phyloP scores from a whole-genome alignment of 2,329 filamentous ascomycete genomes.

The Tolypocladium sp. region DNA sequence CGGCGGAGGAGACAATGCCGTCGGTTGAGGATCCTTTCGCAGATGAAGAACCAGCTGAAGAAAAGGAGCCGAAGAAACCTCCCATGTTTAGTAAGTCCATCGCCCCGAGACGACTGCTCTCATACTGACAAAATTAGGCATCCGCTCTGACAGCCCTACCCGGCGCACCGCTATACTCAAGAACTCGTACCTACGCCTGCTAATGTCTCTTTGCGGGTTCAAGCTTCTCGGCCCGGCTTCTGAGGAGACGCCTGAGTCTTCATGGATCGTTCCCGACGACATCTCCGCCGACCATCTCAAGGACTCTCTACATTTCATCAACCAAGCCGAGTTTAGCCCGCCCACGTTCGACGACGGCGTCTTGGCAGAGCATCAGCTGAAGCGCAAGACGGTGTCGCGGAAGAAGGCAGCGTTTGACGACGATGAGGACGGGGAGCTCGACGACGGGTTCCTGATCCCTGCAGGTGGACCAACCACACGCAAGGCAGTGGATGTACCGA shows the following conservation, averaged over 20 bases:
- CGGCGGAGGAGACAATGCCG: slow-evolving; percentile 53
- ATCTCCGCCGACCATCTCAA: slow-evolving; percentile 57
- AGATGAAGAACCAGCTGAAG: slow-evolving; percentile 18
- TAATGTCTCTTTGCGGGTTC: slow-evolving; percentile 70
- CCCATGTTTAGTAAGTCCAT: slow-evolving; percentile 24
- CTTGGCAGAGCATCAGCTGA: slow-evolving; percentile 69
- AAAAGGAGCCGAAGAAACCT: slow-evolving; percentile 17
- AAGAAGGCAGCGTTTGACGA: slow-evolving; percentile 60
- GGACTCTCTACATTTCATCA: slow-evolving; percentile 62
- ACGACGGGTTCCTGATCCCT: slow-evolving; percentile 57
- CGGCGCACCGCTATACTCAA: slow-evolving; percentile 74
- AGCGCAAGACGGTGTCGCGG: slow-evolving; percentile 52
- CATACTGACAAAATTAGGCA: slow-evolving; percentile 31
- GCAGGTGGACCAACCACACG: slow-evolving; percentile 54
- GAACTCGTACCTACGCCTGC: slow-evolving; percentile 75
- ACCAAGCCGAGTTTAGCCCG: slow-evolving; percentile 69
- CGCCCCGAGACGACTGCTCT: slow-evolving; percentile 1
- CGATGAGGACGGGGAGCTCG: slow-evolving; percentile 48
- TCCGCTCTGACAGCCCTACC: slow-evolving; percentile 56
- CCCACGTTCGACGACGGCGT: slow-evolving; percentile 68
- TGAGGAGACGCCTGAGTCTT: slow-evolving; percentile 65
- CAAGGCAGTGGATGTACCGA: slow-evolving; percentile 44
- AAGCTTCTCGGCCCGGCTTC: slow-evolving; percentile 42
- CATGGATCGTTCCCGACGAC: slow-evolving; percentile 66
- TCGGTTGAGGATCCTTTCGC: slow-evolving; percentile 22